phyloP scores from a whole-genome alignment of 1,139 yeast species.

The Fermentozyma sake region DNA sequence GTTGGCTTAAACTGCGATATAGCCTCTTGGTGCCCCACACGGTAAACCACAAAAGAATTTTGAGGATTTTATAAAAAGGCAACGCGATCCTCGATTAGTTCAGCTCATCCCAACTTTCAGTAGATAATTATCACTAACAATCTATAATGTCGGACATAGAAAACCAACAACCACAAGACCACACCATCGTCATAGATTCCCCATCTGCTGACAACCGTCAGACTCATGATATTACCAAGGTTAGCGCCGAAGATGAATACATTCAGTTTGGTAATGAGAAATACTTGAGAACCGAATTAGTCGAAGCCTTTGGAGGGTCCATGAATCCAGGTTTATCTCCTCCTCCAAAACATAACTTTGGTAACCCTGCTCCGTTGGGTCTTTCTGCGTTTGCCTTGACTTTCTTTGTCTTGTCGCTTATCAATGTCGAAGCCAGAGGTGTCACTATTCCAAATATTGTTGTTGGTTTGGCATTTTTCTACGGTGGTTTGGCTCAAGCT shows the following conservation, averaged over 20 bases:
- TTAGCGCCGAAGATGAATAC: constrained; percentile 46
- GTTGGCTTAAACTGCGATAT: no score
- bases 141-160: no score
- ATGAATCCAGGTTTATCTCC: constrained; percentile 61
- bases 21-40: no score
- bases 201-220: no score
- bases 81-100: no score
- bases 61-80: no score
- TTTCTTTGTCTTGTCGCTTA: constrained; percentile 72
- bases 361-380: constrained; percentile 88
- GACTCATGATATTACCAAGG: constrained; percentile 10
- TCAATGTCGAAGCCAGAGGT: constrained; percentile 52
- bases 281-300: constrained; percentile 51
- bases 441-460: constrained; percentile 50
- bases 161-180: no score
- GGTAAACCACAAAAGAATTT: no score
- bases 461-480: constrained; percentile 74
- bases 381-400: constrained; percentile 80
- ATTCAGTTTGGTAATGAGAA: constrained; percentile 70
- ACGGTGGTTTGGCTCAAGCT: constrained; percentile 77
- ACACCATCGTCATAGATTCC: no score
- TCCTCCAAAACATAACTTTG: constrained; percentile 68
- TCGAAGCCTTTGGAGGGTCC: constrained; percentile 72
- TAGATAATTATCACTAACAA: no score
- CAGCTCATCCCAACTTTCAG: no score